Percentiles rank a stretch among this genome's conserved stretches.
Conservation (phyloP, 2,329 filamentous ascomycete genomes). For the Xylariomycetidae sp. region DNA sequence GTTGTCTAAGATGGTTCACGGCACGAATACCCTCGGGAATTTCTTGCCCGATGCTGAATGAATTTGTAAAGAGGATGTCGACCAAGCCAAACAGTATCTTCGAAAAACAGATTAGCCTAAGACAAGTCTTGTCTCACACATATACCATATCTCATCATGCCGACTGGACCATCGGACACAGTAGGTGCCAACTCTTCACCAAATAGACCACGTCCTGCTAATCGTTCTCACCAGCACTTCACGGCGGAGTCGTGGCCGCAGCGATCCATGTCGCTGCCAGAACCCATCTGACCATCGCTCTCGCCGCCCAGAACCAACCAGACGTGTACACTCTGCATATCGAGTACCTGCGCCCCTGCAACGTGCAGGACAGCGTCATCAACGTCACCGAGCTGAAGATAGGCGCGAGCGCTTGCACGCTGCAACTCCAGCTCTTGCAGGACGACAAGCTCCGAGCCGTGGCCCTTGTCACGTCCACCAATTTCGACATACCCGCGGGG, state of each 20-base stretch:
- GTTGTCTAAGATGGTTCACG: too few relatives aligned
- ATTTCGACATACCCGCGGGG: slow-evolving; percentile 18
- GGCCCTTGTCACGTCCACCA: slow-evolving; percentile 17
- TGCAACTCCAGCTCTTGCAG: slow-evolving; percentile 21
- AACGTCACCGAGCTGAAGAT: slow-evolving; percentile 13
- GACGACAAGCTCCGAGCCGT: slow-evolving; percentile 11
- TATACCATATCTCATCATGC: slow-evolving; percentile 15
- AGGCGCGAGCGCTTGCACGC: slow-evolving; percentile 13
- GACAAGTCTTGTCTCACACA: too few relatives aligned
- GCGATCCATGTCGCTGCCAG: slow-evolving; percentile 16
- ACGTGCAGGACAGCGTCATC: slow-evolving; percentile 14
- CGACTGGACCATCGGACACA: slow-evolving; percentile 17
- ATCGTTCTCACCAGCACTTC: slow-evolving; percentile 11
- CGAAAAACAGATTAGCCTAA: too few relatives aligned
- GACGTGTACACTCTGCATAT: slow-evolving; percentile 21
- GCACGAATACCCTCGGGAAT: too few relatives aligned
- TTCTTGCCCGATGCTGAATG: too few relatives aligned
- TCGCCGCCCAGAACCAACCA: slow-evolving; percentile 14
- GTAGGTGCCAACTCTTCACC: slow-evolving; percentile 5
- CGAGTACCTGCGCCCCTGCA: slow-evolving; percentile 22
- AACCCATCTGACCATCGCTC: slow-evolving; percentile 14
- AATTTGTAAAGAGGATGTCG: too few relatives aligned
- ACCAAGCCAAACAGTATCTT: too few relatives aligned
- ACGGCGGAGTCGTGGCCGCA: slow-evolving; percentile 20
- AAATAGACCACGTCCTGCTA: not conserved